Conservation (phyloP, 1,284 basidiomycete genomes). For the Tilletia caries region DNA sequence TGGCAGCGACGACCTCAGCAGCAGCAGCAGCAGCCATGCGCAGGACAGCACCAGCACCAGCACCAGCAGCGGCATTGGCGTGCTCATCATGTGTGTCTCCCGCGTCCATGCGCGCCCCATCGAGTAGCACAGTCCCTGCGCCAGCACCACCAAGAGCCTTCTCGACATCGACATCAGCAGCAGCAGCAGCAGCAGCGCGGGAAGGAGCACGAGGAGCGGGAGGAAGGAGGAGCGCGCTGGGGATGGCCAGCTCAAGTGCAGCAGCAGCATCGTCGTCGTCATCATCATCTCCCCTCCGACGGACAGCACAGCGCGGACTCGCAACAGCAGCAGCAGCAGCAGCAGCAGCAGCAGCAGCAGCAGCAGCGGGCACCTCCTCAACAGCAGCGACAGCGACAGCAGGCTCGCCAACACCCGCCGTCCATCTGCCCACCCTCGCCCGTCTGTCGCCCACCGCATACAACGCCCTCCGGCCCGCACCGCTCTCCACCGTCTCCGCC, state of each 20-base stretch:
- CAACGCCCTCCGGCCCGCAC: constrained; percentile 39
- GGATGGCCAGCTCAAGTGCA: background rate
- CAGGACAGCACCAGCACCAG: background rate
- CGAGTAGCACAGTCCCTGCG: background rate
- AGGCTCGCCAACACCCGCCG: constrained; percentile 26
- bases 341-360: background rate
- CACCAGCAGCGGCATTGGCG: background rate
- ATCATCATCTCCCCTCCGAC: background rate
- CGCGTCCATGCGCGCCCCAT: background rate
- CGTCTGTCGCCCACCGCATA: constrained; percentile 44
- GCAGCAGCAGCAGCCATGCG: too few species aligned
- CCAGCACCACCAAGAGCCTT: too few species aligned
- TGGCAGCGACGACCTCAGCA: background rate
- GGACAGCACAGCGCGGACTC: background rate
- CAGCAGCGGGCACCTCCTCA: constrained; percentile 18
- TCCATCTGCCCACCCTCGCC: constrained; percentile 40
- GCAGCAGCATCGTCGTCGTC: background rate
- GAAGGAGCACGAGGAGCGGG: background rate
- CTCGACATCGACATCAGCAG: background rate
- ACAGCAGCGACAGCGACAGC: constrained; percentile 6
- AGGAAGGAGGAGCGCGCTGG: background rate
- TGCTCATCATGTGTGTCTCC: background rate
- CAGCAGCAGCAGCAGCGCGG: background rate
- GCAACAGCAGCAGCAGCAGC: constrained; percentile 25
- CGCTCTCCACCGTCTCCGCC: constrained; percentile 35